Conservation (phyloP, 208 protist genomes). For the Sergeia podlipaevii region DNA sequence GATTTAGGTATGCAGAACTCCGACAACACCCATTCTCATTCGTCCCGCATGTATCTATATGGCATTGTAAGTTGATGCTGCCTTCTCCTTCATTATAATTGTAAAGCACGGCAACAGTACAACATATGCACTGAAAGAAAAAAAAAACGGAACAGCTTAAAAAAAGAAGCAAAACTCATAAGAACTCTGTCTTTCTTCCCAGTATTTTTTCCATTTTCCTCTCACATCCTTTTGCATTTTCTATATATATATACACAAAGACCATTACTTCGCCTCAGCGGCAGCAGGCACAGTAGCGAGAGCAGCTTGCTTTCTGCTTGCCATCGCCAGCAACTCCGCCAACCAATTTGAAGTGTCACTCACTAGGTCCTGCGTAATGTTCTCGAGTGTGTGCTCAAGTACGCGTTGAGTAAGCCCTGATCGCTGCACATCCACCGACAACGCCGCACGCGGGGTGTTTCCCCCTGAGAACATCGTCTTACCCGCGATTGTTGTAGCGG, state of each 20-base stretch:
- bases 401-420: conserved; percentile 38
- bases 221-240: conserved; percentile 6
- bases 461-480: conserved; percentile 8
- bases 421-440: conserved; percentile 36
- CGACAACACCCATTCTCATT: too few relatives aligned
- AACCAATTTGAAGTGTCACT: conserved; percentile 61
- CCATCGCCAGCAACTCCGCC: conserved; percentile 7
- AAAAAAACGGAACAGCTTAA: conserved; percentile 6
- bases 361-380: conserved; percentile 51
- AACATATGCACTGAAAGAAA: too few relatives aligned
- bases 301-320: conserved; percentile 1
- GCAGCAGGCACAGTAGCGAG: too few relatives aligned
- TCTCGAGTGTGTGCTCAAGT: conserved; percentile 57
- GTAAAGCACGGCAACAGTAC: too few relatives aligned
- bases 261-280: too few relatives aligned
- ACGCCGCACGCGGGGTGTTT: neutral
- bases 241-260: too few relatives aligned
- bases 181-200: neutral
- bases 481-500: conserved; percentile 25
- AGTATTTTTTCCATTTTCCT: conserved; percentile 1
- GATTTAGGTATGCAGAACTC: too few relatives aligned
- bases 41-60: too few relatives aligned
- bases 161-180: neutral
- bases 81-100: too few relatives aligned
- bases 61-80: too few relatives aligned